Conservation (phyloP, 768 basidiomycete species). For the Glaciozyma martinii region DNA sequence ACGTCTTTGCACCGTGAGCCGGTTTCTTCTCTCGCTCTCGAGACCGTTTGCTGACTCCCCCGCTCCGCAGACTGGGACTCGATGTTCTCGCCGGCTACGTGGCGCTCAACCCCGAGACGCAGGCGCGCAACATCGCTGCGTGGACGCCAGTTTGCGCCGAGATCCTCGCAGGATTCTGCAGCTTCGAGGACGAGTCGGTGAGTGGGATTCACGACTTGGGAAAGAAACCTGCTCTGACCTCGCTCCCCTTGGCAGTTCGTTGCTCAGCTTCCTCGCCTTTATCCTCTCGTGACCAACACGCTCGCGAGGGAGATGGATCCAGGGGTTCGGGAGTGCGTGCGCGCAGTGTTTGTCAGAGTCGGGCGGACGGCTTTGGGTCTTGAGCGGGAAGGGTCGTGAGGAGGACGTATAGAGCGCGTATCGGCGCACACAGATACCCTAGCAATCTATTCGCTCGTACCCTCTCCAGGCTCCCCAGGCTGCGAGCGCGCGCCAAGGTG, state of each 20-base stretch:
- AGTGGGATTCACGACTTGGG: conserved; percentile 39
- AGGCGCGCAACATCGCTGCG: conserved; percentile 86
- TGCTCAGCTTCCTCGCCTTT: conserved; percentile 78
- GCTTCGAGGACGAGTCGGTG: conserved; percentile 83
- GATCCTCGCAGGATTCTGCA: conserved; percentile 78
- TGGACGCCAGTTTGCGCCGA: conserved; percentile 99
- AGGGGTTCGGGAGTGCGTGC: conserved; percentile 71
- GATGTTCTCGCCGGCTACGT: conserved; percentile 86
- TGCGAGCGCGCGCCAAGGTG: too few relatives aligned
- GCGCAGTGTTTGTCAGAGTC: conserved; percentile 53
- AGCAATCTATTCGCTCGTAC: too few relatives aligned
- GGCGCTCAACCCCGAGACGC: conserved; percentile 76
- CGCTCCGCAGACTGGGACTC: conserved; percentile 58
- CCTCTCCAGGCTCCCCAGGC: too few relatives aligned
- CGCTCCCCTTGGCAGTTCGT: conserved; percentile 55
- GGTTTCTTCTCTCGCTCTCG: conserved; percentile 17
- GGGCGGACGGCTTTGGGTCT: not conserved
- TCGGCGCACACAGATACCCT: too few relatives aligned
- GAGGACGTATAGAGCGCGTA: too few relatives aligned
- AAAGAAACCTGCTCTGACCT: not conserved
- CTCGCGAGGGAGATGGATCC: conserved; percentile 70
- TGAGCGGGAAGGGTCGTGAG: too few relatives aligned
- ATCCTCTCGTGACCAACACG: conserved; percentile 78
- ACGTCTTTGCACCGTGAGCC: conserved; percentile 61
- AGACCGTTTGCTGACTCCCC: conserved; percentile 45